These are phyloP conservation scores for Durusdinium trenchii DNA, from an alignment of 73 alveolate genomes.

Conservation along the genomic window DNA sequence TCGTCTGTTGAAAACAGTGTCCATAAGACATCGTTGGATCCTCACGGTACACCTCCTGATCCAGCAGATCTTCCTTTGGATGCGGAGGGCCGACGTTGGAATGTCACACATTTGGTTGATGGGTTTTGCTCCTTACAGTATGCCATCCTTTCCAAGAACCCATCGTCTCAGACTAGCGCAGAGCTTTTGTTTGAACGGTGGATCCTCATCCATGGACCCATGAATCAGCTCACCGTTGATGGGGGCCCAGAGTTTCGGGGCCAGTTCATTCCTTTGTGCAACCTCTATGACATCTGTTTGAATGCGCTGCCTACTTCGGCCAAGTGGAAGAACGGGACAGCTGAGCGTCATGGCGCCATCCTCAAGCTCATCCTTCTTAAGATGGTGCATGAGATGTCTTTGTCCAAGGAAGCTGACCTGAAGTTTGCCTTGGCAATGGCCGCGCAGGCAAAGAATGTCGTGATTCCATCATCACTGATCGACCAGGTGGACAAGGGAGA, in stretches of 20 bases:
- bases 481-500: background rate
- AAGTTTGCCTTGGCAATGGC: background rate
- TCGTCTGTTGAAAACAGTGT: too few species aligned
- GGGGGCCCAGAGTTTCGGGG: background rate
- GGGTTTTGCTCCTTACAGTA: too few species aligned
- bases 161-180: too few species aligned
- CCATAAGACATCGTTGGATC: too few species aligned
- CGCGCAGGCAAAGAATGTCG: background rate
- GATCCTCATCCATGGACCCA: background rate
- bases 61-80: too few species aligned
- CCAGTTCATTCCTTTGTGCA: too few species aligned
- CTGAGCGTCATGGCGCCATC: background rate
- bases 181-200: background rate
- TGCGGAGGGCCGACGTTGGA: too few species aligned
- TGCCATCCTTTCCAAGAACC: too few species aligned
- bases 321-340: background rate
- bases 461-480: background rate
- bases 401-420: background rate
- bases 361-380: background rate
- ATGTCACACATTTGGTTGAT: too few species aligned
- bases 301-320: background rate
- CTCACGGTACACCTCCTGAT: too few species aligned
- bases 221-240: background rate
- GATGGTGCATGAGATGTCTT: background rate
- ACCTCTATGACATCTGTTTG: background rate